Percentiles rank a stretch among this genome's conserved stretches.
phyloP scores from a whole-genome alignment of 2,329 filamentous ascomycete genomes.

The Aspergillus glaucus region DNA sequence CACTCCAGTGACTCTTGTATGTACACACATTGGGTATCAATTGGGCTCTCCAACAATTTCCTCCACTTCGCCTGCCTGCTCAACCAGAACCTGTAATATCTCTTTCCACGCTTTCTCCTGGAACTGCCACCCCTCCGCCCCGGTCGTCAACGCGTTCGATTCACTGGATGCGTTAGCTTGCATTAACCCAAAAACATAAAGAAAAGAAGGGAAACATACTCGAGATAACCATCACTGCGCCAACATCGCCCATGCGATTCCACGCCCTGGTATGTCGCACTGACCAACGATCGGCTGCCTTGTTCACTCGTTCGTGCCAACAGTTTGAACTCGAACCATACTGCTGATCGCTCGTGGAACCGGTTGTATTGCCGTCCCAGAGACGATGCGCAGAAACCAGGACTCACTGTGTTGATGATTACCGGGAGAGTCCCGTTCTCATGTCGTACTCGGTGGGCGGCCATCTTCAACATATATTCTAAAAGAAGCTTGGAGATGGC shows the following conservation, averaged over 20 bases:
- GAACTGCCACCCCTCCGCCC: conserved; percentile 29
- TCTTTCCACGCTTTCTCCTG: conserved; percentile 38
- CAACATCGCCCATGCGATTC: conserved; percentile 42
- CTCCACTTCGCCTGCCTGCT: conserved; percentile 17
- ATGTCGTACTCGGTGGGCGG: conserved; percentile 25
- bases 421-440: conserved; percentile 32
- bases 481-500: conserved; percentile 38
- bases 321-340: conserved; percentile 30
- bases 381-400: conserved; percentile 39
- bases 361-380: conserved; percentile 36
- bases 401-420: conserved; percentile 41
- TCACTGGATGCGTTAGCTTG: conserved; percentile 17
- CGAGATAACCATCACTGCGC: conserved; percentile 35
- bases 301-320: conserved; percentile 40
- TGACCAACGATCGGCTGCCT: conserved; percentile 39
- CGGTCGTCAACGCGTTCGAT: conserved; percentile 26
- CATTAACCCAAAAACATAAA: conserved; percentile 10
- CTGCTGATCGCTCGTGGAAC: conserved; percentile 27
- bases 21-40: background rate
- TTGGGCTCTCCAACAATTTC: conserved; percentile 4
- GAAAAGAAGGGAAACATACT: conserved; percentile 19
- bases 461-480: conserved; percentile 36
- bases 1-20: too few species aligned
- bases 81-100: conserved; percentile 28
- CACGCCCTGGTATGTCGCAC: conserved; percentile 35